phyloP scores from a whole-genome alignment of 331 rosid genomes.

The Quercus phellos region DNA sequence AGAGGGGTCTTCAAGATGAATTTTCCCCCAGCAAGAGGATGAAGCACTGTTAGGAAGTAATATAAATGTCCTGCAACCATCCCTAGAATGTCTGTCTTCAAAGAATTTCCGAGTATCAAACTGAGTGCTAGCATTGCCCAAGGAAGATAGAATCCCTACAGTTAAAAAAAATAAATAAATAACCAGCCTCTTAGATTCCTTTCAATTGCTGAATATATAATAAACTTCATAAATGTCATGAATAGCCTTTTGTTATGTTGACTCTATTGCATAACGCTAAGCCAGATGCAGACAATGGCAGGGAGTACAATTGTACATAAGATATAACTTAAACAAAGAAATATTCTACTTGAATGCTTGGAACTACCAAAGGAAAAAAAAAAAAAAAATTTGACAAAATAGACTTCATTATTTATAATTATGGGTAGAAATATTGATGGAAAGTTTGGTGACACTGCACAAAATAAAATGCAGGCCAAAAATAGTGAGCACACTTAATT shows the following conservation, averaged over 20 bases:
- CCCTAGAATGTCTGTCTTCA: slow-evolving; percentile 46
- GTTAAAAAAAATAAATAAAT: neutral
- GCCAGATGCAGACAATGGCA: no score
- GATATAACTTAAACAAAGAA: no score
- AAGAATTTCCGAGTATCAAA: slow-evolving; percentile 39
- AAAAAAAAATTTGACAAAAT: no score
- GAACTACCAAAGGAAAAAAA: no score
- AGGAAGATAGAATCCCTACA: slow-evolving; percentile 69
- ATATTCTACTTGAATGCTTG: no score
- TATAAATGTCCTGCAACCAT: slow-evolving; percentile 65
- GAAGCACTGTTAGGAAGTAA: slow-evolving; percentile 72
- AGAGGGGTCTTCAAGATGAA: slow-evolving; percentile 55
- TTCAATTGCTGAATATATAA: neutral
- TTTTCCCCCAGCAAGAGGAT: slow-evolving; percentile 74
- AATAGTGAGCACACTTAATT: no score
- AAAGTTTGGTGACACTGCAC: neutral
- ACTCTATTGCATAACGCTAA: no score
- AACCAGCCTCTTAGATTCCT: neutral
- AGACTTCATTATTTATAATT: no score
- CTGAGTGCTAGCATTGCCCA: slow-evolving; percentile 50
- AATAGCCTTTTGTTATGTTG: no score
- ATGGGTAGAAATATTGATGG: neutral
- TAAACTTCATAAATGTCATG: neutral
- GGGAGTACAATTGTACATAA: no score
- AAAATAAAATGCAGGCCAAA: no score